These are phyloP conservation scores for Castanospermum australe DNA, from an alignment of 306 rosid species.

Conservation along the genomic window DNA sequence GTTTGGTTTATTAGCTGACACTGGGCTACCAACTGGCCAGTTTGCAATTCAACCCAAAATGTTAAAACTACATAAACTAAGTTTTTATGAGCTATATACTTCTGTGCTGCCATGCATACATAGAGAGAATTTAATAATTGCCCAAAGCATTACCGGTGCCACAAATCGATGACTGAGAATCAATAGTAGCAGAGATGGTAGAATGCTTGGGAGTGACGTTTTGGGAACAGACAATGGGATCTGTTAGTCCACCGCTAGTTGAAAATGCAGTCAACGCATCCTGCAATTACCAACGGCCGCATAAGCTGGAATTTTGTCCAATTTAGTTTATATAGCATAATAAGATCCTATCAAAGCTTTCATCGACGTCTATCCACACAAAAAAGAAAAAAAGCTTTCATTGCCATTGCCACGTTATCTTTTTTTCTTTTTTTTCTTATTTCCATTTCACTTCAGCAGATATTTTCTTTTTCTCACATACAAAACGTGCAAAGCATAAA, in stretches of 20 bases:
- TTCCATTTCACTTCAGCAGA: neutral
- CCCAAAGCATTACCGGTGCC: slow-evolving; percentile 39
- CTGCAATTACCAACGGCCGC: slow-evolving; percentile 44
- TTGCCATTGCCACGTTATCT: no score
- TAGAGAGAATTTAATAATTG: neutral
- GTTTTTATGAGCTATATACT: neutral
- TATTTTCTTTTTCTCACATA: neutral
- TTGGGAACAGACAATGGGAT: slow-evolving; percentile 38
- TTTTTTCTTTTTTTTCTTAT: neutral
- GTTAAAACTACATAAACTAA: slow-evolving; percentile 12
- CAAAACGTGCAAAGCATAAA: no score
- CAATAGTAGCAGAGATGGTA: slow-evolving; percentile 57
- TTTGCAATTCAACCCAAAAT: slow-evolving; percentile 30
- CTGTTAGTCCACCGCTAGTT: slow-evolving; percentile 44
- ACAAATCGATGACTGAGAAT: slow-evolving; percentile 77
- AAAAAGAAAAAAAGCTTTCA: no score
- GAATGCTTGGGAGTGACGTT: slow-evolving; percentile 57
- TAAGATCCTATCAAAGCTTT: neutral
- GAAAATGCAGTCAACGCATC: slow-evolving; percentile 49
- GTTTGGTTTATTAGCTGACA: slow-evolving; percentile 58
- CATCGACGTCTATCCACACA: neutral
- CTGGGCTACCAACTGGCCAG: slow-evolving; percentile 73
- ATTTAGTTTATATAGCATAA: neutral
- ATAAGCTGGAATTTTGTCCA: slow-evolving; percentile 1
- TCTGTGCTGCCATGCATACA: neutral